Percentiles rank a stretch among this genome's conserved stretches.
These are phyloP conservation scores for Babesia divergens DNA, from an alignment of 169 alveolate species.

Conservation along the genomic window DNA sequence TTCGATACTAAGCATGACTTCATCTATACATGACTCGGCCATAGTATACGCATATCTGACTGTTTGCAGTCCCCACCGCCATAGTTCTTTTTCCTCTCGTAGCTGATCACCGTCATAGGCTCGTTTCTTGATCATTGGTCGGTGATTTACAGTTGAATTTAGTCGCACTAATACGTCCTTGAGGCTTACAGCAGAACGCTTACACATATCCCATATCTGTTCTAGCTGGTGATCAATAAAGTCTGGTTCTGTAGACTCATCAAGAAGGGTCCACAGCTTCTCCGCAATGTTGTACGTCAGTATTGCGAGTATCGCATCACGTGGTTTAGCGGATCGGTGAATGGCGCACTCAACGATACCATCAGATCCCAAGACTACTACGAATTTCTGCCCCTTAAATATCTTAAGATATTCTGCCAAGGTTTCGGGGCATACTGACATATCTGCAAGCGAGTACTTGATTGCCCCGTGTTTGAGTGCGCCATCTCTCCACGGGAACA, in stretches of 20 bases:
- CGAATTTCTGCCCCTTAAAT: conserved; percentile 44
- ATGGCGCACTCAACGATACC: conserved; percentile 50
- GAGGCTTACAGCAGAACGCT: conserved; percentile 46
- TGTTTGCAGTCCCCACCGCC: conserved; percentile 43
- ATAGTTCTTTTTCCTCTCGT: conserved; percentile 5
- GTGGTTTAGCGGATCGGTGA: conserved; percentile 43
- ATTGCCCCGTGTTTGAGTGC: conserved; percentile 43
- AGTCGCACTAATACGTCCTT: conserved; percentile 35
- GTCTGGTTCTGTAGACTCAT: conserved; percentile 21
- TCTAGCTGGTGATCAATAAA: conserved; percentile 26
- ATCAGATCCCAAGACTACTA: conserved; percentile 51
- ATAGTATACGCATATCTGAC: conserved; percentile 47
- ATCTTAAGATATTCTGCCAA: conserved; percentile 38
- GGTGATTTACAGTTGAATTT: not conserved
- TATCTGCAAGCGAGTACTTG: conserved; percentile 36
- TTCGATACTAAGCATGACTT: conserved; percentile 40
- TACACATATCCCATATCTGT: conserved; percentile 53
- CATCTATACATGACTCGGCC: conserved; percentile 59
- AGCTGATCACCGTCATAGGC: conserved; percentile 12
- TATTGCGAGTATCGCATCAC: conserved; percentile 57
- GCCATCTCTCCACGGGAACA: conserved; percentile 55
- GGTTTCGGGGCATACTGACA: conserved; percentile 41
- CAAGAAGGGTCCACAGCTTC: conserved; percentile 52
- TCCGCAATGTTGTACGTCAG: conserved; percentile 58
- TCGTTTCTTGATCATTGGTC: not conserved